Evolutionary conservation across 495 filamentous ascomycete genomes (phyloP).

Genomic region (Podospora tetraspora): DNA sequence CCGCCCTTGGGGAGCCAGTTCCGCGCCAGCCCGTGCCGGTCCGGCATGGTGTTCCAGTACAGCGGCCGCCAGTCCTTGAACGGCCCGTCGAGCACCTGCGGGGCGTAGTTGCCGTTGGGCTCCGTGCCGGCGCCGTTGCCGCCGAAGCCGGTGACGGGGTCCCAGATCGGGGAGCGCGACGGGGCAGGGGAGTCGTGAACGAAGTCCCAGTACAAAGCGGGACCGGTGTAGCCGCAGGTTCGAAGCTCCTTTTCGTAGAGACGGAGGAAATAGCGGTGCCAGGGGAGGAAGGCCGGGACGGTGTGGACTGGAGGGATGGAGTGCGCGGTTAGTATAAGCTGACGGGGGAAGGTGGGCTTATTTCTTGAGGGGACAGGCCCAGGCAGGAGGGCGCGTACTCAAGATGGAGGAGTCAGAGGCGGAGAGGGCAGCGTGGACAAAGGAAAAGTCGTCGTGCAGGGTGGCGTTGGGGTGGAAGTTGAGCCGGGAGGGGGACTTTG

Average conservation of each 20-base stretch:
- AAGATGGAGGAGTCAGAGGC: no score
- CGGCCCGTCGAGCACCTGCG: neutral
- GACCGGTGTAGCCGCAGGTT: neutral
- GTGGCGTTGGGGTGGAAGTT: neutral
- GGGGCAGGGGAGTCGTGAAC: neutral
- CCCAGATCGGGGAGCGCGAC: neutral
- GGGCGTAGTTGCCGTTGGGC: neutral
- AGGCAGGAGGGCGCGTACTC: no score
- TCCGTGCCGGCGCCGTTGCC: neutral
- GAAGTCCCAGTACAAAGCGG: neutral
- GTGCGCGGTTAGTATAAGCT: no score
- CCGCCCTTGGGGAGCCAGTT: neutral
- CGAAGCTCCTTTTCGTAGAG: neutral
- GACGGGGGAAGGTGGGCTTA: no score
- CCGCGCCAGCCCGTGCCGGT: neutral
- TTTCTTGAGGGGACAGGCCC: no score
- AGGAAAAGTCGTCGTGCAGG: neutral
- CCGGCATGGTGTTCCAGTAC: neutral
- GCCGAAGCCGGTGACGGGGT: conserved; percentile 2
- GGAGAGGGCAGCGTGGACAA: neutral
- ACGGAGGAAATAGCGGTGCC: conserved; percentile 4
- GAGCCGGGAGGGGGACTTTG: neutral
- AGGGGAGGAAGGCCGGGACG: conserved; percentile 1
- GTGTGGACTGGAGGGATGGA: conserved; percentile 1
- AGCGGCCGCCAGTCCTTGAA: neutral